phyloP scores from a whole-genome alignment of 129 eudicot genomes.

The Artemisia argyi region DNA sequence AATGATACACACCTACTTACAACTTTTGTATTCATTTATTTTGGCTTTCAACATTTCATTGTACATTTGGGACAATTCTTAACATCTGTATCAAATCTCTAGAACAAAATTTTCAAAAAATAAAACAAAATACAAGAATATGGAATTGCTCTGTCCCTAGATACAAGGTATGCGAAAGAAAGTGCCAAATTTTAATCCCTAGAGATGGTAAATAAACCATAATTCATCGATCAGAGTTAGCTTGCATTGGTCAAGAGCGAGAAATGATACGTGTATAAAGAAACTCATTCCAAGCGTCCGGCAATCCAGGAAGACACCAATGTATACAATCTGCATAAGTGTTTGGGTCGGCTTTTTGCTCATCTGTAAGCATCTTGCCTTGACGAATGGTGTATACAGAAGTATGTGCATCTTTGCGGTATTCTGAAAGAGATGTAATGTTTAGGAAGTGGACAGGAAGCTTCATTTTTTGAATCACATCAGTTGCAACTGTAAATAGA shows the following conservation, averaged over 20 bases:
- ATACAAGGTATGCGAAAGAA: slow-evolving; percentile 38
- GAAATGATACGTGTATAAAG: slow-evolving; percentile 74
- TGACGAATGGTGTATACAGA: slow-evolving; percentile 86
- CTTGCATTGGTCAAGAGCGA: slow-evolving; percentile 46
- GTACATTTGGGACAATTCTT: slow-evolving; percentile 31
- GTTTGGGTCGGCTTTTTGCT: slow-evolving; percentile 78
- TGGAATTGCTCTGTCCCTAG: slow-evolving; percentile 27
- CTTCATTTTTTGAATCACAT: slow-evolving; percentile 62
- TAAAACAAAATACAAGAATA: slow-evolving; percentile 17
- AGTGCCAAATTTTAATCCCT: slow-evolving; percentile 21
- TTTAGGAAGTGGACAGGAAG: slow-evolving; percentile 78
- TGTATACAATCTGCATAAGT: slow-evolving; percentile 91
- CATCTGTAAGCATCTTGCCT: slow-evolving; percentile 73
- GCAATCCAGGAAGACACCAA: slow-evolving; percentile 98
- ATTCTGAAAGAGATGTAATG: slow-evolving; percentile 82
- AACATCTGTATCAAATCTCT: slow-evolving; percentile 19
- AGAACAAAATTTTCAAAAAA: slow-evolving; percentile 21
- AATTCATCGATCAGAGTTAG: slow-evolving; percentile 4
- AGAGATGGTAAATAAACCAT: slow-evolving; percentile 18
- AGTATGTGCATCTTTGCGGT: slow-evolving; percentile 91
- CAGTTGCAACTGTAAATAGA: slow-evolving; percentile 57
- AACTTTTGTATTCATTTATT: slow-evolving; percentile 37
- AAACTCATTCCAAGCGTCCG: slow-evolving; percentile 94
- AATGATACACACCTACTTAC: slow-evolving; percentile 31
- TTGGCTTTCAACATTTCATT: slow-evolving; percentile 34